These are phyloP conservation scores for Yamadazyma mexicana DNA, from an alignment of 1,139 yeast species.

Conservation along the genomic window DNA sequence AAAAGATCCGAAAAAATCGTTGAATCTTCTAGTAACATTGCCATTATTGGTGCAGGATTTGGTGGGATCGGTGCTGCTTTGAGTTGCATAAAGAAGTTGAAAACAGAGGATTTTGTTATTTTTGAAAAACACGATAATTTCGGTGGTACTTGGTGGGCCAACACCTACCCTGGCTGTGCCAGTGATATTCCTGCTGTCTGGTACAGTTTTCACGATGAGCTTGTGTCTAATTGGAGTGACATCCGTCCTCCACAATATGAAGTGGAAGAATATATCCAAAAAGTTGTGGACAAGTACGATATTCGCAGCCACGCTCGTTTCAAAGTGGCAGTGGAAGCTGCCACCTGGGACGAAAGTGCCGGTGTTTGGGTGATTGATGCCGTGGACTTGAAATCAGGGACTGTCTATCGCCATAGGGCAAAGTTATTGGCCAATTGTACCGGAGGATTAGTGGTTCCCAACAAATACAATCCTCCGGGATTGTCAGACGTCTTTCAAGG, in stretches of 20 bases:
- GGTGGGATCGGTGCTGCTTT: constrained; percentile 42
- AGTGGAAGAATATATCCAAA: constrained; percentile 45
- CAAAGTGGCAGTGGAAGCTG: constrained; percentile 27
- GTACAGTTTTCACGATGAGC: constrained; percentile 42
- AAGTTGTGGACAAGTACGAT: constrained; percentile 36
- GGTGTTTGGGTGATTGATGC: constrained; percentile 40
- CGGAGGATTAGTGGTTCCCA: constrained; percentile 43
- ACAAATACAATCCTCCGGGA: constrained; percentile 32
- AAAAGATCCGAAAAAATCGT: constrained; percentile 20
- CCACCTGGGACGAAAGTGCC: constrained; percentile 30
- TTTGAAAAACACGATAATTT: constrained; percentile 46
- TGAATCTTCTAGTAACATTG: constrained; percentile 28
- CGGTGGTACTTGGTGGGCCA: constrained; percentile 60
- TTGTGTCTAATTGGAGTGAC: constrained; percentile 45
- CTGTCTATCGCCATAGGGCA: constrained; percentile 24
- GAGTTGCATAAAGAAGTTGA: constrained; percentile 29
- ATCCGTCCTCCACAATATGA: constrained; percentile 51
- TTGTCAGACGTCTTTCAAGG: constrained; percentile 43
- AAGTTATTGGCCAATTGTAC: constrained; percentile 32
- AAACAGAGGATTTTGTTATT: constrained; percentile 32
- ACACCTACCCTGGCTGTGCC: constrained; percentile 56
- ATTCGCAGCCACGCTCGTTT: constrained; percentile 31
- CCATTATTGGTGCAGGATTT: constrained; percentile 52
- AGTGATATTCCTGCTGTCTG: constrained; percentile 52
- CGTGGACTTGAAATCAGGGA: constrained; percentile 36